These are phyloP conservation scores for Lecanicillium sp. DNA, from an alignment of 2,329 filamentous ascomycete species.

Conservation along the genomic window DNA sequence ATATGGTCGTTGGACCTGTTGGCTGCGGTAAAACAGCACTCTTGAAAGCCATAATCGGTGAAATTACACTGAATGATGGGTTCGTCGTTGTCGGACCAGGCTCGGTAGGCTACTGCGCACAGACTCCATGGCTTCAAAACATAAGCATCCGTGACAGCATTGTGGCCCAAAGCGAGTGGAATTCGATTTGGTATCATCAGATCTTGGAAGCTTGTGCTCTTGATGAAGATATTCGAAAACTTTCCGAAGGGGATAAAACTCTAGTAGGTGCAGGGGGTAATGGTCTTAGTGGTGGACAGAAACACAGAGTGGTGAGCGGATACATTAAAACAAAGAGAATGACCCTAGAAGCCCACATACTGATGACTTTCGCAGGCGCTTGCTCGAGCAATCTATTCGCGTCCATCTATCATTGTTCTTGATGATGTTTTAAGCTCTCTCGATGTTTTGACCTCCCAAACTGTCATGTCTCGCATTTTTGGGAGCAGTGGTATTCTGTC, in stretches of 20 bases:
- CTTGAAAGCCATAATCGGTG: slow-evolving; percentile 11
- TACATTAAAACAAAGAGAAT: no score
- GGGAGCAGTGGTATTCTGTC: slow-evolving; percentile 8
- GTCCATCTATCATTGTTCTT: slow-evolving; percentile 79
- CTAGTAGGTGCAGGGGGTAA: slow-evolving; percentile 8
- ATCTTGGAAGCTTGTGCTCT: slow-evolving; percentile 1
- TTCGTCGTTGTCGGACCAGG: slow-evolving; percentile 6
- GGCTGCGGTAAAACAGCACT: slow-evolving; percentile 12
- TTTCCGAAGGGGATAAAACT: slow-evolving; percentile 1
- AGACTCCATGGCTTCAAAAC: slow-evolving; percentile 4
- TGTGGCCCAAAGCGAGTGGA: neutral
- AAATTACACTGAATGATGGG: slow-evolving; percentile 7
- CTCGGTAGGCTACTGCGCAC: slow-evolving; percentile 7
- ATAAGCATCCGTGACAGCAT: neutral
- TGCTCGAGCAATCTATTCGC: slow-evolving; percentile 81
- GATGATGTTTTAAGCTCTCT: slow-evolving; percentile 47
- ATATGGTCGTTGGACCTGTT: slow-evolving; percentile 1
- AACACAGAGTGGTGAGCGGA: slow-evolving; percentile 15
- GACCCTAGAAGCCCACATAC: no score
- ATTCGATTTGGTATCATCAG: neutral
- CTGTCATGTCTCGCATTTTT: slow-evolving; percentile 9
- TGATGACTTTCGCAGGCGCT: slow-evolving; percentile 28
- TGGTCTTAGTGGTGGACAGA: slow-evolving; percentile 14
- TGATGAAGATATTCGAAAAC: slow-evolving; percentile 32
- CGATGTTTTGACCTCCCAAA: slow-evolving; percentile 7